These are phyloP conservation scores for Amanita polypyramis DNA, from an alignment of 768 basidiomycete genomes.

Conservation along the genomic window DNA sequence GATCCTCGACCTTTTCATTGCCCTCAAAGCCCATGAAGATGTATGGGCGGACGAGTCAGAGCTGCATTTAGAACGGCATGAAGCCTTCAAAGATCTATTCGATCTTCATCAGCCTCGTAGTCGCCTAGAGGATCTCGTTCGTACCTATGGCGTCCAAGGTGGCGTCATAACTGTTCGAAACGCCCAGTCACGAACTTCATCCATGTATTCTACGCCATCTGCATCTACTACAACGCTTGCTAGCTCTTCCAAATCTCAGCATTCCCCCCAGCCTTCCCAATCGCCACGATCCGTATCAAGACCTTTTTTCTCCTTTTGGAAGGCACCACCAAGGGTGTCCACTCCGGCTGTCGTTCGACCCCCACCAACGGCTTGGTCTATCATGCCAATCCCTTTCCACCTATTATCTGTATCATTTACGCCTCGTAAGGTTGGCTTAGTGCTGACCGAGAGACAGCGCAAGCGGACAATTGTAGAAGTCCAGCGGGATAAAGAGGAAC, in stretches of 20 bases:
- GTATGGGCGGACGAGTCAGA: conserved; percentile 65
- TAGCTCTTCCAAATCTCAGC: conserved; percentile 2
- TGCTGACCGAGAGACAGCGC: conserved; percentile 20
- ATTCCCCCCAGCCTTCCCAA: not conserved
- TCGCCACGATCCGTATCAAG: conserved; percentile 6
- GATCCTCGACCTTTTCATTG: conserved; percentile 71
- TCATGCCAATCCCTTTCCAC: conserved; percentile 26
- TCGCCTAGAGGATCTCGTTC: conserved; percentile 66
- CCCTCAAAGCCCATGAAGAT: conserved; percentile 72
- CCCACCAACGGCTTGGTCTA: conserved; percentile 6
- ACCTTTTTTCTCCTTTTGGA: conserved; percentile 7
- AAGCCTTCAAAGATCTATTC: conserved; percentile 72
- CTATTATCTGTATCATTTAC: conserved; percentile 30
- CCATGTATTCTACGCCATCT: not conserved
- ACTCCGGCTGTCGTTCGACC: conserved; percentile 4
- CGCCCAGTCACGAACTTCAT: conserved; percentile 1
- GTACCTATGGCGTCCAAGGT: conserved; percentile 28
- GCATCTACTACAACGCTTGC: conserved; percentile 2
- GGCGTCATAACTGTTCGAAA: conserved; percentile 26
- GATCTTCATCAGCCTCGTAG: conserved; percentile 66
- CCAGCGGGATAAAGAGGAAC: conserved; percentile 37
- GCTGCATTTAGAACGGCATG: conserved; percentile 66
- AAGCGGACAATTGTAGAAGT: conserved; percentile 50
- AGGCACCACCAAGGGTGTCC: not conserved
- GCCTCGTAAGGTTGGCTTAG: conserved; percentile 29